Evolutionary conservation across 495 filamentous ascomycete species (phyloP), one percentile per base, ranked within the genome.

Genomic region (Lindgomyces ingoldianus): DNA sequence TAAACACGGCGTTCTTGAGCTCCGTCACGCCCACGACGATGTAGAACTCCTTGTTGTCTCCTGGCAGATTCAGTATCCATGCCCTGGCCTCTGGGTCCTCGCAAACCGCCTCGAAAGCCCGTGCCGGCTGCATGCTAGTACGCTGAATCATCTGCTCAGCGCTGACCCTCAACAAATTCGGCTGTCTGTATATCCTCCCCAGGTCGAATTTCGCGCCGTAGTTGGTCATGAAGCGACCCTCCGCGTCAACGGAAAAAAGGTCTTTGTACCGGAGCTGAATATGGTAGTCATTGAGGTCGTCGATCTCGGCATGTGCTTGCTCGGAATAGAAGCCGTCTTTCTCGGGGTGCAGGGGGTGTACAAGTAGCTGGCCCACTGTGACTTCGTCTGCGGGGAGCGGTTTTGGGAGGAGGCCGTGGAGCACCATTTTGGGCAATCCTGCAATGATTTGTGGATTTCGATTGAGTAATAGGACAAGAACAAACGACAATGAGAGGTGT

Each of bases 161-260:
- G 2, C 16, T 44, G 6, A 70, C 68, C 19, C 30, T 70, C 19
- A 70, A 58, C 12, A 70, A 63, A 30, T 70, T 66, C 1, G 68
- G 62, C 63, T 70, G 57, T 0, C 68, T 44, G 49, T 63, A 70
- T 49, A 70, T 52, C 12, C 63, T 50, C 18, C 68, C 68, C 4
- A 70, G 63, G 36, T 70, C 68, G 63, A 70, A 70, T 46, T 70
- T 70, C 36, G 63, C 68, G 58, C 68, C 68, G 55, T 67, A 70
- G 54, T 62, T 70, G 52, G 59, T 39, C 58, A 65, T 62, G 59
- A 70, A 70, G 54, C 68, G 68, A 53, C 68, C 68, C 58, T 70
- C 63, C 10, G 45, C 11, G 60, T 70, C 68, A 46, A 70, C 58
- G n/a, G 58, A 63, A 63, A 70, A 70, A 3, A 70, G 0, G 36